Percentiles rank a stretch among this genome's conserved stretches.
phyloP scores from a whole-genome alignment of 2,329 filamentous ascomycete species.

The Cyclaneusma minus region DNA sequence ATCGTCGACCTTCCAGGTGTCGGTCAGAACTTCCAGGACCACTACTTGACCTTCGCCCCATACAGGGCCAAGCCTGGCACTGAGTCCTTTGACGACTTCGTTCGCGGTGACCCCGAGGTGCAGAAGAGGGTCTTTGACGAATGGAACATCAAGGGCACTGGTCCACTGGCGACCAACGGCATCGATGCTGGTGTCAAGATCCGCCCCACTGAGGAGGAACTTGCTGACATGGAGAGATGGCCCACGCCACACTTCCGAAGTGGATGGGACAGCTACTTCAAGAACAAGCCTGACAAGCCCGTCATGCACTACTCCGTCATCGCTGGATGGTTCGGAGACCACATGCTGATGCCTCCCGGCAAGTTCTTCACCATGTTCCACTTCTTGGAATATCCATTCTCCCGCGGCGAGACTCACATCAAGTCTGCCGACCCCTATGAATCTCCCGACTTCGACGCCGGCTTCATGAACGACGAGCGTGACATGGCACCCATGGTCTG shows the following conservation, averaged over 20 bases:
- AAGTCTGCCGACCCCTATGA: slow-evolving; percentile 58
- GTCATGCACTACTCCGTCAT: slow-evolving; percentile 79
- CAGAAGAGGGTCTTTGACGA: slow-evolving; percentile 61
- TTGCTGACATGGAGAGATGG: slow-evolving; percentile 54
- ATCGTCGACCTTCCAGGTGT: slow-evolving; percentile 22
- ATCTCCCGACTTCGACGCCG: slow-evolving; percentile 61
- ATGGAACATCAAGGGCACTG: slow-evolving; percentile 67
- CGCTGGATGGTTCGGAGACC: slow-evolving; percentile 43
- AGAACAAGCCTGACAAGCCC: slow-evolving; percentile 72
- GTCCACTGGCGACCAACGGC: slow-evolving; percentile 61
- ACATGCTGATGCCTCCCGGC: slow-evolving; percentile 51
- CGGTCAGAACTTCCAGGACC: slow-evolving; percentile 19
- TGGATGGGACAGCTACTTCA: slow-evolving; percentile 72
- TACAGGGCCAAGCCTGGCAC: slow-evolving; percentile 60
- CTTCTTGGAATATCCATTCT: slow-evolving; percentile 52
- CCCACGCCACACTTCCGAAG: slow-evolving; percentile 58
- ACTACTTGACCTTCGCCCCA: slow-evolving; percentile 17
- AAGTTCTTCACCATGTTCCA: slow-evolving; percentile 80
- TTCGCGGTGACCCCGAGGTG: slow-evolving; percentile 54
- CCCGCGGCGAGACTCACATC: slow-evolving; percentile 56
- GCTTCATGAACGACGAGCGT: slow-evolving; percentile 74
- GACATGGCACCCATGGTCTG: slow-evolving; percentile 78
- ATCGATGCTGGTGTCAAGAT: slow-evolving; percentile 72
- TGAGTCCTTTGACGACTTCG: slow-evolving; percentile 70
- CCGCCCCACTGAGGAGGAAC: slow-evolving; percentile 51